These are phyloP conservation scores for Parsonsia alboflavescens DNA, from an alignment of 257 asterid species.

Conservation along the genomic window DNA sequence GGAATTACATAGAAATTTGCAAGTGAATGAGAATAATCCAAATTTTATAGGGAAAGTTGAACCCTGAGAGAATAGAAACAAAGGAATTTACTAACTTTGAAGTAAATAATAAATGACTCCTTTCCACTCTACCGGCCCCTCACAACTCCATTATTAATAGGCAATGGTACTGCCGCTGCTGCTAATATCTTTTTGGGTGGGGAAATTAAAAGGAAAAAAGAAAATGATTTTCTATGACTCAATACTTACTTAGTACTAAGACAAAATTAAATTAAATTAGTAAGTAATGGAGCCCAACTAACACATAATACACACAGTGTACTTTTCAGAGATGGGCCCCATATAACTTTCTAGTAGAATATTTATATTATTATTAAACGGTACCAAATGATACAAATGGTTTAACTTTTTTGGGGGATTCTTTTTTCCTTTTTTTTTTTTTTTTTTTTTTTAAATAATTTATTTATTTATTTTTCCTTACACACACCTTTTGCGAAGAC, in stretches of 20 bases:
- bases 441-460: constrained; percentile 14
- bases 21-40: constrained; percentile 9
- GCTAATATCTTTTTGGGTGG: no score
- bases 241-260: no score
- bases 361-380: constrained; percentile 18
- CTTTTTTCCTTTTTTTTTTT: constrained; percentile 19
- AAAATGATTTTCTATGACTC: no score
- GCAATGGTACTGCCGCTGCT: no score
- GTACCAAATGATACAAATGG: constrained; percentile 31
- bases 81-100: constrained; percentile 18
- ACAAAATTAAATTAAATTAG: not conserved
- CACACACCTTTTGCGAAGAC: constrained; percentile 40
- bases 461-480: constrained; percentile 15
- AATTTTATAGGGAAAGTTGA: constrained; percentile 3
- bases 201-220: no score
- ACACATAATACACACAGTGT: not conserved
- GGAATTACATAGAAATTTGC: constrained; percentile 25
- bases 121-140: not conserved
- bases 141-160: no score
- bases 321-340: not conserved
- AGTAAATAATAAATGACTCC: not conserved
- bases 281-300: not conserved
- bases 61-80: constrained; percentile 15
- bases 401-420: constrained; percentile 31
- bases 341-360: constrained; percentile 2